Base-by-base conservation (phyloP, 2,329 filamentous ascomycete genomes). In the Thelonectria blattea region DNA sequence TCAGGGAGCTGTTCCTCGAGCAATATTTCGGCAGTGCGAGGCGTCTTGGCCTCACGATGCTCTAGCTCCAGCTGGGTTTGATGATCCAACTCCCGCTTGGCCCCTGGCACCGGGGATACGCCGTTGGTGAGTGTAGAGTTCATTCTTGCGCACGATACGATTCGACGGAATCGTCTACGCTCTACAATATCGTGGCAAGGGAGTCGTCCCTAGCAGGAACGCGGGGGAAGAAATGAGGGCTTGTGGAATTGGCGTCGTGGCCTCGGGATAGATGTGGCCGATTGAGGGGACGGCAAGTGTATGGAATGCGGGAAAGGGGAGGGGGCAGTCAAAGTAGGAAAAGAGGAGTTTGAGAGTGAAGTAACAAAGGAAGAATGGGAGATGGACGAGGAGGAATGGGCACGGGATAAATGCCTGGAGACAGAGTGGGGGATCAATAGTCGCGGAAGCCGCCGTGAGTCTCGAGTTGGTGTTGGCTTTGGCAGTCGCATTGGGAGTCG, bases 1-100 rank as follows among this genome's bases (percentile, higher is more conserved):
- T 62, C 51, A 4, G 75, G 74, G n/a, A 77, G 70, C 30, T 73
- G 68, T 14, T 72, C 67, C 14, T 68, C 69, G 45, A 76, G 69
- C 30, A 66, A 52, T 14, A 64, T 56, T 30, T 70, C 67, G 43
- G 65, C 68, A 51, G 67, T 68, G 24, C 67, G 62, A 47, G 67
- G 67, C 24, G 62, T 61, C 53, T 69, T 65, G 52, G 65, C 56
- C 45, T 64, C 52, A 15, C 30, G 53, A 39, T 50, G 22, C 18
- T 61, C 48, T 12, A 60, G 4, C 11, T 61, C 48, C 15, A 60
- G 4, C 11, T 56, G 27, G 11, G 56, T 22, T 46, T 54, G 57
- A 56, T 46, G 11, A 58, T 51, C 37, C 41, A 63, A 56, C 18
- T 68, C 61, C 15, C 58, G 55, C 15, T 62, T 68, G 32, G 45